Evolutionary conservation across 257 asterid species (phyloP).

Genomic region (Solanum virginianum): DNA sequence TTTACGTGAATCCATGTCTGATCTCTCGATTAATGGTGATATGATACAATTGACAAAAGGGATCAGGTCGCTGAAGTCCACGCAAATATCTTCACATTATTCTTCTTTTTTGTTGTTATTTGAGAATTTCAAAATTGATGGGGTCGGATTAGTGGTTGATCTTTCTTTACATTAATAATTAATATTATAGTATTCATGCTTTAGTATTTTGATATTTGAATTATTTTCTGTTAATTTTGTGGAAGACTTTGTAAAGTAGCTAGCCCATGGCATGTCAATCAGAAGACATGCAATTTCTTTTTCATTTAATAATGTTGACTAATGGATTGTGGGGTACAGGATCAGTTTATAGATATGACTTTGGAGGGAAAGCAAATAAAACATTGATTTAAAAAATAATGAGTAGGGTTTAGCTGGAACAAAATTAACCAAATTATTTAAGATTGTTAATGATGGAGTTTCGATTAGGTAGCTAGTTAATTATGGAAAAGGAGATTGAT

Average conservation of each 20-base stretch:
- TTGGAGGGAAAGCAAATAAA: slow-evolving; percentile 4
- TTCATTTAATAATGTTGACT: neutral
- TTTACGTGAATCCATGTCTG: rapidly evolving
- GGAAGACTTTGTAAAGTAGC: slow-evolving; percentile 6
- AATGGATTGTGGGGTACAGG: slow-evolving; percentile 16
- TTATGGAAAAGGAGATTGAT: neutral
- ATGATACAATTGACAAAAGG: slow-evolving; percentile 5
- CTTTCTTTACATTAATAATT: neutral
- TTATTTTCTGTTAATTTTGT: neutral
- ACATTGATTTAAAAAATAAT: neutral
- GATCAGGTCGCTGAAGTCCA: slow-evolving; percentile 17
- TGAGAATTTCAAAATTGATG: neutral
- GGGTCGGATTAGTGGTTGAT: neutral
- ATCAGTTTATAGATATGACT: slow-evolving; percentile 5
- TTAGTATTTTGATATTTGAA: neutral
- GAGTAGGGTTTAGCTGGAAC: neutral
- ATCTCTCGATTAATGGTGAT: neutral
- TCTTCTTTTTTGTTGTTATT: neutral
- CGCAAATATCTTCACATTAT: neutral
- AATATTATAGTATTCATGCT: neutral
- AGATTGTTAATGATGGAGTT: neutral
- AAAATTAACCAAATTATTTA: neutral
- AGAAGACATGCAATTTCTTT: neutral
- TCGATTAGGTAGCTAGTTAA: neutral
- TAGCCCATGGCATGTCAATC: neutral